Percentiles rank a stretch among this genome's conserved stretches.
These are phyloP conservation scores for Kwoniella shandongensis DNA, from an alignment of 768 basidiomycete species.

Conservation along the genomic window DNA sequence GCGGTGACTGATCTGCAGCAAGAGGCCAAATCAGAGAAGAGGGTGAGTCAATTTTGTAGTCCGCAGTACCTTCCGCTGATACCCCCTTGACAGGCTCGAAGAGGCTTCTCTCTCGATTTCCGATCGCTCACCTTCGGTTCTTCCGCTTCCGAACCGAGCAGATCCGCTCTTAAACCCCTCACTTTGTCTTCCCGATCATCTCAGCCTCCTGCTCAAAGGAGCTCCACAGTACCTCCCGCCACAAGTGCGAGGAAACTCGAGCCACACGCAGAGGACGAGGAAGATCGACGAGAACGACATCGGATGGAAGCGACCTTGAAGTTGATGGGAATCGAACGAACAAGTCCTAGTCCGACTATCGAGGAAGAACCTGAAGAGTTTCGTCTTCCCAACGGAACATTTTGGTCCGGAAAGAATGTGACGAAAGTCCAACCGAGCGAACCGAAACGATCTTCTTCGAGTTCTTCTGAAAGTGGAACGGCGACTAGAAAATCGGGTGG, in stretches of 20 bases:
- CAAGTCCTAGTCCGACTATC: slow-evolving; percentile 2
- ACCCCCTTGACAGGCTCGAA: slow-evolving; percentile 29
- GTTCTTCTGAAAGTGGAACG: neutral
- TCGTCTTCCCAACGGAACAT: neutral
- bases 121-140: slow-evolving; percentile 45
- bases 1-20: slow-evolving; percentile 2
- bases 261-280: slow-evolving; percentile 78
- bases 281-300: slow-evolving; percentile 82
- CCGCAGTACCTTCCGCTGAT: slow-evolving; percentile 1
- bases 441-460: neutral
- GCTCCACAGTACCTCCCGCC: slow-evolving; percentile 1
- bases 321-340: slow-evolving; percentile 78
- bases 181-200: slow-evolving; percentile 14
- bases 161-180: slow-evolving; percentile 24
- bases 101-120: slow-evolving; percentile 51
- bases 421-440: neutral
- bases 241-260: slow-evolving; percentile 70
- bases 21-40: slow-evolving; percentile 37
- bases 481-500: slow-evolving; percentile 3
- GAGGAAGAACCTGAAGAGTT: slow-evolving; percentile 9
- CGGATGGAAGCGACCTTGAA: slow-evolving; percentile 88
- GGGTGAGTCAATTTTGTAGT: slow-evolving; percentile 25
- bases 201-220: neutral
- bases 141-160: slow-evolving; percentile 11
- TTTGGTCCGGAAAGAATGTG: neutral